These are phyloP conservation scores for Xylaria palmicola DNA, from an alignment of 495 filamentous ascomycete species.

Conservation along the genomic window DNA sequence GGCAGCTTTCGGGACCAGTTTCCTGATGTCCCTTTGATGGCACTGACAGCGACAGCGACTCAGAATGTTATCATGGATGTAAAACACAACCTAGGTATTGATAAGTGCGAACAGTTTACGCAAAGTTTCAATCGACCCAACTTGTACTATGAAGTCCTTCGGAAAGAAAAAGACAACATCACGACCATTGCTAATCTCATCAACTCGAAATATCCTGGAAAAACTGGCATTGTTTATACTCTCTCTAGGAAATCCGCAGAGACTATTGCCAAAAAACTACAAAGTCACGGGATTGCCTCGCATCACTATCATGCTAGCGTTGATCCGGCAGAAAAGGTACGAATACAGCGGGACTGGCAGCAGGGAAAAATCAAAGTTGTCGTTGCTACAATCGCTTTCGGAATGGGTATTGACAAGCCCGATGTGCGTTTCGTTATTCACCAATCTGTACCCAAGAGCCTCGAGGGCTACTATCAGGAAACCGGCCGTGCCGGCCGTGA, in stretches of 20 bases:
- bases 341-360: slow-evolving; percentile 82
- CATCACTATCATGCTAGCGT: slow-evolving; percentile 85
- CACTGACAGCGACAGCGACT: slow-evolving; percentile 92
- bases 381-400: slow-evolving; percentile 98
- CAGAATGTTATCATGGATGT: slow-evolving; percentile 88
- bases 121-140: slow-evolving; percentile 97
- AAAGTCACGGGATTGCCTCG: slow-evolving; percentile 63
- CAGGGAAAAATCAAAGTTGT: slow-evolving; percentile 75
- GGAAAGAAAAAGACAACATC: slow-evolving; percentile 54
- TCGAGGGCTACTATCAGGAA: slow-evolving; percentile 99
- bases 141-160: slow-evolving; percentile 76
- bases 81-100: slow-evolving; percentile 81
- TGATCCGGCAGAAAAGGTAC: slow-evolving; percentile 57
- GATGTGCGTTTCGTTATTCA: slow-evolving; percentile 96
- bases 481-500: slow-evolving; percentile 93
- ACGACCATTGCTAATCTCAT: slow-evolving; percentile 70
- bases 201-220: slow-evolving; percentile 57
- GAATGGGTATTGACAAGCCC: slow-evolving; percentile 98
- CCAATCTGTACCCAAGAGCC: slow-evolving; percentile 83
- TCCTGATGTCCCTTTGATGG: slow-evolving; percentile 83
- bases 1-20: slow-evolving; percentile 67
- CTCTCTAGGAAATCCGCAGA: slow-evolving; percentile 83
- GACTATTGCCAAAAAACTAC: slow-evolving; percentile 68
- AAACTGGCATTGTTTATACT: slow-evolving; percentile 94
- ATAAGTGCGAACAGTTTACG: slow-evolving; percentile 69